phyloP scores from a whole-genome alignment of 768 basidiomycete species.

The Lactifluus volemus region DNA sequence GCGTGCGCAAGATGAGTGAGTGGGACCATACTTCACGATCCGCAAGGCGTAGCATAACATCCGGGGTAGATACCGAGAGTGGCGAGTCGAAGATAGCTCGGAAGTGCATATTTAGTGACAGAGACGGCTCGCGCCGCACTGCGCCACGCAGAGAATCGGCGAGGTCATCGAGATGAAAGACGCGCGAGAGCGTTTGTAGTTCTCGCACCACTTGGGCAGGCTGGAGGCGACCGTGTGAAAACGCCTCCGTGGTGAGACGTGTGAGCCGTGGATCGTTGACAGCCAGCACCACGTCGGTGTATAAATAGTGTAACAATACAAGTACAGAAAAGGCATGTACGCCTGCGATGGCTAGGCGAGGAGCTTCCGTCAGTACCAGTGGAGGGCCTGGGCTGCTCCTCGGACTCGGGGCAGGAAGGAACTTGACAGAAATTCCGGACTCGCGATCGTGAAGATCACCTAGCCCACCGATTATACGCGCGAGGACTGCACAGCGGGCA shows the following conservation, averaged over 20 bases:
- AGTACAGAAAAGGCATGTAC: slow-evolving; percentile 61
- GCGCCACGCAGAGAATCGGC: slow-evolving; percentile 46
- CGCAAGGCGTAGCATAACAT: slow-evolving; percentile 63
- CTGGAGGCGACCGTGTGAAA: slow-evolving; percentile 34
- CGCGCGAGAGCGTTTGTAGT: slow-evolving; percentile 45
- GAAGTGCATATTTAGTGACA: slow-evolving; percentile 46
- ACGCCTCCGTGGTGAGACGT: slow-evolving; percentile 33
- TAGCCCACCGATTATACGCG: slow-evolving; percentile 32
- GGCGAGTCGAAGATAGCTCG: slow-evolving; percentile 33
- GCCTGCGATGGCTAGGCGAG: slow-evolving; percentile 39
- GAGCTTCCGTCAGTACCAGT: slow-evolving; percentile 3
- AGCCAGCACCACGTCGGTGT: slow-evolving; percentile 74
- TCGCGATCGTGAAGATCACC: slow-evolving; percentile 9
- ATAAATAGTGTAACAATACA: slow-evolving; percentile 77
- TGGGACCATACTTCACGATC: slow-evolving; percentile 62
- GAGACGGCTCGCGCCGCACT: slow-evolving; percentile 43
- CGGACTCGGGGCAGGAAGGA: slow-evolving; percentile 21
- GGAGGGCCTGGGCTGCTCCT: slow-evolving; percentile 4
- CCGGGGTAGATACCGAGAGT: slow-evolving; percentile 37
- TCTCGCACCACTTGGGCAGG: slow-evolving; percentile 50
- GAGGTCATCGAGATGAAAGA: slow-evolving; percentile 53
- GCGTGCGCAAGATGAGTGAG: slow-evolving; percentile 68
- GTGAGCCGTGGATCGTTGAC: slow-evolving; percentile 76
- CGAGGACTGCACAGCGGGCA: slow-evolving; percentile 44
- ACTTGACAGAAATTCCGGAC: slow-evolving; percentile 25